Percentiles rank a stretch among this genome's conserved stretches.
Evolutionary conservation across 2,329 filamentous ascomycete genomes (phyloP).

Genomic region (Stagonosporopsis tanaceti): DNA sequence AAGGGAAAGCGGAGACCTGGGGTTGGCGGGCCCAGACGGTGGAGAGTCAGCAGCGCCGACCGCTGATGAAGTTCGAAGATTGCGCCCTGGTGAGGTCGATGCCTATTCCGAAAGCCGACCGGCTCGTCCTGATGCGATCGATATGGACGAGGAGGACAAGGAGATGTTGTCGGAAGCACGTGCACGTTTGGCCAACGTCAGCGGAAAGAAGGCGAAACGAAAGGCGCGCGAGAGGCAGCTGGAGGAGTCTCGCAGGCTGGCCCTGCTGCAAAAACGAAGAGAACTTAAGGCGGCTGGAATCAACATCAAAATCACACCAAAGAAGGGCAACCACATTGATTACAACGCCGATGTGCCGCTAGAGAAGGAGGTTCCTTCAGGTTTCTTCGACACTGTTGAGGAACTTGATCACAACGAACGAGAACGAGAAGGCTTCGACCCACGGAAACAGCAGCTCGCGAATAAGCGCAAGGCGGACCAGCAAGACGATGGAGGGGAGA

Average conservation of each 20-base stretch:
- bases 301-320: slow-evolving; percentile 92
- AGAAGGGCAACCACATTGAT: slow-evolving; percentile 97
- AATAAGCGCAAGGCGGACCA: slow-evolving; percentile 94
- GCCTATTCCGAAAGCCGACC: slow-evolving; percentile 98
- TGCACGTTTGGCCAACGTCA: slow-evolving; percentile 94
- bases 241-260: slow-evolving; percentile 90
- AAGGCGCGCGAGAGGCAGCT: slow-evolving; percentile 96
- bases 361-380: slow-evolving; percentile 85
- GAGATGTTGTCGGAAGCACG: slow-evolving; percentile 99
- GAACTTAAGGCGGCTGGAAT: slow-evolving; percentile 98
- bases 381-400: slow-evolving; percentile 92
- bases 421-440: slow-evolving; percentile 86
- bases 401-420: slow-evolving; percentile 83
- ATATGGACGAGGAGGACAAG: slow-evolving; percentile 98
- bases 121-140: slow-evolving; percentile 93
- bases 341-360: slow-evolving; percentile 99
- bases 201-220: slow-evolving; percentile 98
- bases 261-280: slow-evolving; percentile 90
- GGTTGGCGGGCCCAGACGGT: slow-evolving; percentile 83
- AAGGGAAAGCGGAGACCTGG: slow-evolving; percentile 80
- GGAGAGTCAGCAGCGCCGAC: slow-evolving; percentile 87
- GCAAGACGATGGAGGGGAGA: slow-evolving; percentile 78
- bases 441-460: slow-evolving; percentile 86
- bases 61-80: slow-evolving; percentile 87
- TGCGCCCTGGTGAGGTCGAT: slow-evolving; percentile 92